Conservation (phyloP, 768 basidiomycete genomes). For the Xerocomus spinulosus region DNA sequence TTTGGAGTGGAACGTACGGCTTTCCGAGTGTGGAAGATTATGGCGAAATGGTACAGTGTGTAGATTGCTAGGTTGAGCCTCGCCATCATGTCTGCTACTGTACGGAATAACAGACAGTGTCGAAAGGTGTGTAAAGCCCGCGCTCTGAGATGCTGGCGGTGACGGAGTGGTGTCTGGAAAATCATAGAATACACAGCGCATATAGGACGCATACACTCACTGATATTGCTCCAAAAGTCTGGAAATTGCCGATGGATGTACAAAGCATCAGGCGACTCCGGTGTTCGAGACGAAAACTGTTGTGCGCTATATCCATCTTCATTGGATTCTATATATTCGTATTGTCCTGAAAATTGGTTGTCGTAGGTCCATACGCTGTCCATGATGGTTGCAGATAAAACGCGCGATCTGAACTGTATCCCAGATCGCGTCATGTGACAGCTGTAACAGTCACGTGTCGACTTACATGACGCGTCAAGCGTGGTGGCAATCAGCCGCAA, state of each 20-base stretch:
- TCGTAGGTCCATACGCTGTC: background rate
- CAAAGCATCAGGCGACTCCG: constrained; percentile 5
- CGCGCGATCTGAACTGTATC: background rate
- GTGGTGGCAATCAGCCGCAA: background rate
- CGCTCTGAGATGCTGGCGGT: constrained; percentile 27
- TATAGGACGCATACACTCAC: constrained; percentile 27
- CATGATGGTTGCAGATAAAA: constrained; percentile 16
- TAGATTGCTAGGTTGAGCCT: background rate
- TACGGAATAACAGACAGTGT: constrained; percentile 1
- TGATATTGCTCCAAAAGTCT: constrained; percentile 8
- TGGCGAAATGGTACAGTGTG: background rate
- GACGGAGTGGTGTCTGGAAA: constrained; percentile 34
- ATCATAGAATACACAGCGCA: background rate
- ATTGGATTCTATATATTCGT: background rate
- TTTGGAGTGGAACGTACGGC: constrained; percentile 6
- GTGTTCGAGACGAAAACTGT: constrained; percentile 5
- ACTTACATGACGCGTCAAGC: constrained; percentile 2
- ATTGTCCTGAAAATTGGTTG: background rate
- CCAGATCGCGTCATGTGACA: constrained; percentile 12
- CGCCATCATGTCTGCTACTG: background rate
- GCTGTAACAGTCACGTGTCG: constrained; percentile 21
- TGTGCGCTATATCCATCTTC: background rate
- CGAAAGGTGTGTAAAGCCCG: constrained; percentile 3
- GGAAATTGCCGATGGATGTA: constrained; percentile 3
- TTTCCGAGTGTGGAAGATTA: background rate